A percentile compares a stretch with the other conserved stretches of the same genome.
Conservation (phyloP, 1,139 yeast species). For the Cylindricascospora bacillispora region DNA sequence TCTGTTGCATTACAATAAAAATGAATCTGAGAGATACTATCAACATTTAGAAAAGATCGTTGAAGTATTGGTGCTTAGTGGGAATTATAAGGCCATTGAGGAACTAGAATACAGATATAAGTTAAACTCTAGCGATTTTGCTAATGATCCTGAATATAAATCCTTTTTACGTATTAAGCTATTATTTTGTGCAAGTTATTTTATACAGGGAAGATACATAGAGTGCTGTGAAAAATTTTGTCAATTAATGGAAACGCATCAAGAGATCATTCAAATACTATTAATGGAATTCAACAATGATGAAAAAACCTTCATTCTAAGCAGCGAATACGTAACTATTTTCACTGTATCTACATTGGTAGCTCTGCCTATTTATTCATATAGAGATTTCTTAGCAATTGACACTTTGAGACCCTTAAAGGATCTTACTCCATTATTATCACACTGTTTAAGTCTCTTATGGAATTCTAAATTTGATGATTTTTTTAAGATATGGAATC, state of each 20-base stretch:
- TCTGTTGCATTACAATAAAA: constrained; percentile 8
- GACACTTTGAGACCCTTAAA: constrained; percentile 10
- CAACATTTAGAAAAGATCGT: constrained; percentile 10
- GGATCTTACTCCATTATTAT: constrained; percentile 7
- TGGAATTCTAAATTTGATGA: constrained; percentile 14
- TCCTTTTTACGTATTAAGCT: constrained; percentile 11
- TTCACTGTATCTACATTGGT: constrained; percentile 15
- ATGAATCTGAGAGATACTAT: constrained; percentile 5
- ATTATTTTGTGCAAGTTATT: constrained; percentile 12
- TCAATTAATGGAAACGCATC: constrained; percentile 10
- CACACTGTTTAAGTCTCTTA: constrained; percentile 11
- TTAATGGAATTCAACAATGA: constrained; percentile 3
- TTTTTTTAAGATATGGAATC: constrained; percentile 17
- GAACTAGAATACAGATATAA: constrained; percentile 15
- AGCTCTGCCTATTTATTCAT: constrained; percentile 19
- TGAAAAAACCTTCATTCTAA: constrained; percentile 1
- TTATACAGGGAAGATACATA: constrained; percentile 15
- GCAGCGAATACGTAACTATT: constrained; percentile 13
- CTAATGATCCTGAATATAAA: neutral
- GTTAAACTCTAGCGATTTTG: constrained; percentile 3
- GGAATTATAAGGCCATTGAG: constrained; percentile 13
- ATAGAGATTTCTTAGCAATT: constrained; percentile 15
- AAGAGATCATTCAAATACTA: constrained; percentile 1
- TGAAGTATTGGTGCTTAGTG: constrained; percentile 10
- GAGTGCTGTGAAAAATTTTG: constrained; percentile 15